These are phyloP conservation scores for Pythium graminicola DNA, from an alignment of 352 stramenopile genomes.

Conservation along the genomic window DNA sequence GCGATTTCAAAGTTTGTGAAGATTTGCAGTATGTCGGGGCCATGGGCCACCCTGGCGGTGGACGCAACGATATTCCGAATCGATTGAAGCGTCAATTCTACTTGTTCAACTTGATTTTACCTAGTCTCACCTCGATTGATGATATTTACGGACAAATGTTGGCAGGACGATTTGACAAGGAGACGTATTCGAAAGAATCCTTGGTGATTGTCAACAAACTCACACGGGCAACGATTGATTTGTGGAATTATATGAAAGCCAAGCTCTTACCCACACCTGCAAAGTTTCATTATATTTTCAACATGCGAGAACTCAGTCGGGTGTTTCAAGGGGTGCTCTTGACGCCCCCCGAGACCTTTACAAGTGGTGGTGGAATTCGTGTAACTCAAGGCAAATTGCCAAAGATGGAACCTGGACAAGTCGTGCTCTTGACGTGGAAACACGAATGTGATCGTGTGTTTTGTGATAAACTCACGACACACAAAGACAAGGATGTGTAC, in stretches of 20 bases:
- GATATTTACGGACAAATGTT: constrained; percentile 99
- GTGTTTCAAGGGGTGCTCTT: constrained; percentile 88
- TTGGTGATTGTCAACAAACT: constrained; percentile 66
- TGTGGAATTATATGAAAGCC: constrained; percentile 89
- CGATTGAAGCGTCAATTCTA: constrained; percentile 99
- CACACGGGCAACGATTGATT: constrained; percentile 78
- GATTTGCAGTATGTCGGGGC: constrained; percentile 96
- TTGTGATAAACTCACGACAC: constrained; percentile 78
- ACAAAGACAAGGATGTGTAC: constrained; percentile 68
- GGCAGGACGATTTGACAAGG: constrained; percentile 87
- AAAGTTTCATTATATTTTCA: constrained; percentile 96
- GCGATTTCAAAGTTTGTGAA: constrained; percentile 98
- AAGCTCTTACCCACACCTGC: constrained; percentile 89
- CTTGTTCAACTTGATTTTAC: constrained; percentile 97
- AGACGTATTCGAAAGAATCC: constrained; percentile 56
- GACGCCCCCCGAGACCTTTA: constrained; percentile 51
- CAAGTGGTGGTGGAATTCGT: constrained; percentile 54
- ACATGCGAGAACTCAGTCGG: constrained; percentile 92
- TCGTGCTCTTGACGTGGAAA: constrained; percentile 91
- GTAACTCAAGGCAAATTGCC: constrained; percentile 82
- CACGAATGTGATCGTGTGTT: constrained; percentile 91
- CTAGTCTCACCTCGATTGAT: constrained; percentile 97
- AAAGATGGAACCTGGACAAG: constrained; percentile 88
- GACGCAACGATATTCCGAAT: constrained; percentile 99
- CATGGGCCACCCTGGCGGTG: constrained; percentile 96